These are phyloP conservation scores for Pseudonitzschia delicatissima DNA, from an alignment of 108 stramenopile species.

Conservation along the genomic window DNA sequence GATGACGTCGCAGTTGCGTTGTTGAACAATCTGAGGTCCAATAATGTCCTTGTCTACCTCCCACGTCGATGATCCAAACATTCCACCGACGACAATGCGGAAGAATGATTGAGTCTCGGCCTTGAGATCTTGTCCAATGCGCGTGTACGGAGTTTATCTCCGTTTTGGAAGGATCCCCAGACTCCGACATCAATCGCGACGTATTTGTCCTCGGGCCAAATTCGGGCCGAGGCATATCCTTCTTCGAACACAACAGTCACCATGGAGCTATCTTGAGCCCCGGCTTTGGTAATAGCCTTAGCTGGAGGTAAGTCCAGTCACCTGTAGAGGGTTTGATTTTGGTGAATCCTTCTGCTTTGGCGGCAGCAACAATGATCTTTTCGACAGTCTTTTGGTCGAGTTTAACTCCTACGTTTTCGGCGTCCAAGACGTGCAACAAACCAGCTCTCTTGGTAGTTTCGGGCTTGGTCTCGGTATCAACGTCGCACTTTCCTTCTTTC, in stretches of 20 bases:
- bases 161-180: slow-evolving; percentile 47
- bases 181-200: slow-evolving; percentile 56
- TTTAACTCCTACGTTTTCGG: slow-evolving; percentile 38
- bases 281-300: background rate
- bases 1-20: slow-evolving; percentile 28
- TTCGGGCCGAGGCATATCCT: slow-evolving; percentile 60
- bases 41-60: slow-evolving; percentile 58
- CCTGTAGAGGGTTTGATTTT: slow-evolving; percentile 18
- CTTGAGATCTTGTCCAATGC: slow-evolving; percentile 17
- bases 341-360: slow-evolving; percentile 34
- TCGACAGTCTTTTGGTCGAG: slow-evolving; percentile 15
- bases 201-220: slow-evolving; percentile 56
- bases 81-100: slow-evolving; percentile 79
- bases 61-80: slow-evolving; percentile 76
- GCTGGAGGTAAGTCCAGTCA: background rate
- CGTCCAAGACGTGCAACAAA: slow-evolving; percentile 70
- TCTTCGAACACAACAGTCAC: slow-evolving; percentile 50
- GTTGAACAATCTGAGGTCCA: slow-evolving; percentile 49
- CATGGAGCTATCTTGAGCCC: slow-evolving; percentile 15
- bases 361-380: slow-evolving; percentile 18
- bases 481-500: slow-evolving; percentile 22
- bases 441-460: slow-evolving; percentile 53
- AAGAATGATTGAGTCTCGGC: slow-evolving; percentile 38
- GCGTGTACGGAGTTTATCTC: slow-evolving; percentile 1
- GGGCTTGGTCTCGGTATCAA: slow-evolving; percentile 26